phyloP scores from a whole-genome alignment of 768 basidiomycete species.

The Pleurotus tuber-regium region DNA sequence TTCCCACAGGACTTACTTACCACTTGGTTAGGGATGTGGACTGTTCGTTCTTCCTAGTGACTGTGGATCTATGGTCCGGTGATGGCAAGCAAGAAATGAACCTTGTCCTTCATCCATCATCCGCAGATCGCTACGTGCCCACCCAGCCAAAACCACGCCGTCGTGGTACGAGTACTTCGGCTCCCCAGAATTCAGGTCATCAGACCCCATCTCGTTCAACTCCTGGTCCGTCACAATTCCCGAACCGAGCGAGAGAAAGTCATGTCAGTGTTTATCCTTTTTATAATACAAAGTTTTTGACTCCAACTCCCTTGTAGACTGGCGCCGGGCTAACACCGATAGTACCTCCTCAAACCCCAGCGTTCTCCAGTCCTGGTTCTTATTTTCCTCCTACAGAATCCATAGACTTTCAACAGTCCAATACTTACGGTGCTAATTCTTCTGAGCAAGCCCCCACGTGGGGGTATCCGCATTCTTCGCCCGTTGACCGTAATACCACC shows the following conservation, averaged over 20 bases:
- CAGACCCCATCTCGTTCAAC: conserved; percentile 47
- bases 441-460: conserved; percentile 49
- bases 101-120: conserved; percentile 83
- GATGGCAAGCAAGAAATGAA: conserved; percentile 85
- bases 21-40: conserved; percentile 67
- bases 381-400: conserved; percentile 27
- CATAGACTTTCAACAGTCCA: conserved; percentile 37
- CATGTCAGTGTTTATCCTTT: conserved; percentile 34
- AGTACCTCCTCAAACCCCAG: conserved; percentile 10
- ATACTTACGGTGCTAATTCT: conserved; percentile 39
- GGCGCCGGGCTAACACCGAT: conserved; percentile 10
- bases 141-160: conserved; percentile 41
- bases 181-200: conserved; percentile 36
- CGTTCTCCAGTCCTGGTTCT: conserved; percentile 12
- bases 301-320: conserved; percentile 1
- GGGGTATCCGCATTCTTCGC: conserved; percentile 46
- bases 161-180: conserved; percentile 39
- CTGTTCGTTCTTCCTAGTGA: conserved; percentile 84
- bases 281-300: neutral
- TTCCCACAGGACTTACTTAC: conserved; percentile 11
- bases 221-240: conserved; percentile 44
- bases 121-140: conserved; percentile 72
- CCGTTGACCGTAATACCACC: conserved; percentile 43
- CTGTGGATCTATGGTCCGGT: conserved; percentile 89
- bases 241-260: conserved; percentile 29